These are phyloP conservation scores for Favolaschia claudopus DNA, from an alignment of 768 basidiomycete genomes.

Conservation along the genomic window DNA sequence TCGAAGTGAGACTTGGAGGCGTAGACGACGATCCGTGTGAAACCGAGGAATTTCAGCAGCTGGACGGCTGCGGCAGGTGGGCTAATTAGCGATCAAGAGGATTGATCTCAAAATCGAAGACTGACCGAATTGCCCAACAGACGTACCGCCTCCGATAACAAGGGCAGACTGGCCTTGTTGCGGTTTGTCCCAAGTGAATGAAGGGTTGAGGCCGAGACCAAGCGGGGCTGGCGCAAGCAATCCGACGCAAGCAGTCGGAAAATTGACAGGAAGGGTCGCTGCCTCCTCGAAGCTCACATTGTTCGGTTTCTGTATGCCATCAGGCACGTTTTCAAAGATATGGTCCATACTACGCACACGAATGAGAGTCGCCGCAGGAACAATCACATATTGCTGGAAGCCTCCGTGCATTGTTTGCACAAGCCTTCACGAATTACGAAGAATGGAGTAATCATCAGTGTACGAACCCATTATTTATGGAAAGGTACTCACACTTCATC, in stretches of 20 bases:
- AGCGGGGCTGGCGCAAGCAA: not conserved
- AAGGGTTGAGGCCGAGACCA: slow-evolving; percentile 14
- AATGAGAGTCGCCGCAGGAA: too few species aligned
- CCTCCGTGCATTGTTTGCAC: too few species aligned
- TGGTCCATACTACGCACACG: too few species aligned
- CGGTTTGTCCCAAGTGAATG: slow-evolving; percentile 8
- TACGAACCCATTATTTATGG: not conserved
- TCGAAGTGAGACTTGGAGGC: slow-evolving; percentile 45
- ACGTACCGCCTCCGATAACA: slow-evolving; percentile 13
- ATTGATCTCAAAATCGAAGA: not conserved
- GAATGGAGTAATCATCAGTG: not conserved
- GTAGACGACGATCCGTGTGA: slow-evolving; percentile 39
- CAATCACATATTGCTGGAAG: not conserved
- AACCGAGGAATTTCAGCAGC: too few species aligned
- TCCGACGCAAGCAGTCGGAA: not conserved
- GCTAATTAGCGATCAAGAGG: too few species aligned
- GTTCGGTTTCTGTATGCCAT: not conserved
- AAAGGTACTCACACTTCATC: slow-evolving; percentile 32
- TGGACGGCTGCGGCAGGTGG: not conserved
- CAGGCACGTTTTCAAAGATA: too few species aligned
- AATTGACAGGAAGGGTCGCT: slow-evolving; percentile 4
- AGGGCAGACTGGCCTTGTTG: slow-evolving; percentile 9
- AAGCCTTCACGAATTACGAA: not conserved
- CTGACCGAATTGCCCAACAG: slow-evolving; percentile 10
- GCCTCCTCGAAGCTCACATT: slow-evolving; percentile 7